Evolutionary conservation across 139 green algal species (phyloP).

Genomic region (Chlorella ohadii): DNA sequence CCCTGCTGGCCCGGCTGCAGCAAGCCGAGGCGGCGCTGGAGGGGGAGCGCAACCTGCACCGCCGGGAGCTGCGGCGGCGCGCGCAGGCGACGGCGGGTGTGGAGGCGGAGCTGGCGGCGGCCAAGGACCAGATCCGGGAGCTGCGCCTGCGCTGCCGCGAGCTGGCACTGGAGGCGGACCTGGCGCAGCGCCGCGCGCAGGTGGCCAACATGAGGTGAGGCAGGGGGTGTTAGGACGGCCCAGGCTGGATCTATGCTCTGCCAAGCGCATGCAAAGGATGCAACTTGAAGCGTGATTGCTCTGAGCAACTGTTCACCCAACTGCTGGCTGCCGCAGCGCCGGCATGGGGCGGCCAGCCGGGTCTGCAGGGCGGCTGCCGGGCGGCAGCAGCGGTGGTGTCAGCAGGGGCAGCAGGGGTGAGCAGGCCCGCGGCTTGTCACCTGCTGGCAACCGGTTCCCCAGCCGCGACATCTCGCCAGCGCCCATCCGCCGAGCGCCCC

Average conservation of each 20-base stretch:
- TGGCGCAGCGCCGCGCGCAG: constrained; percentile 29
- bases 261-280: neutral
- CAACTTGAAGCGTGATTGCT: neutral
- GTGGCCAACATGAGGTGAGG: constrained; percentile 33
- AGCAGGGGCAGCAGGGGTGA: neutral
- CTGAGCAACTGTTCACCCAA: no score
- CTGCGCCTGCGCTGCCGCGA: constrained; percentile 55
- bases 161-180: constrained; percentile 65
- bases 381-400: neutral
- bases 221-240: no score
- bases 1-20: constrained; percentile 62
- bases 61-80: constrained; percentile 69
- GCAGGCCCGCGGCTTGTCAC: neutral
- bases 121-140: constrained; percentile 60
- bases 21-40: constrained; percentile 67
- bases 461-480: constrained; percentile 32
- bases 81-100: constrained; percentile 53
- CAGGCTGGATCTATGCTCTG: no score
- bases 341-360: neutral
- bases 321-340: neutral
- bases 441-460: constrained; percentile 3
- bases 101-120: constrained; percentile 42
- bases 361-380: no score
- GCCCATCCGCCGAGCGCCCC: constrained; percentile 4
- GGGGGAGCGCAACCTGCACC: constrained; percentile 68